phyloP scores from a whole-genome alignment of 1,139 yeast genomes.

The Sugiyamaella japonica region DNA sequence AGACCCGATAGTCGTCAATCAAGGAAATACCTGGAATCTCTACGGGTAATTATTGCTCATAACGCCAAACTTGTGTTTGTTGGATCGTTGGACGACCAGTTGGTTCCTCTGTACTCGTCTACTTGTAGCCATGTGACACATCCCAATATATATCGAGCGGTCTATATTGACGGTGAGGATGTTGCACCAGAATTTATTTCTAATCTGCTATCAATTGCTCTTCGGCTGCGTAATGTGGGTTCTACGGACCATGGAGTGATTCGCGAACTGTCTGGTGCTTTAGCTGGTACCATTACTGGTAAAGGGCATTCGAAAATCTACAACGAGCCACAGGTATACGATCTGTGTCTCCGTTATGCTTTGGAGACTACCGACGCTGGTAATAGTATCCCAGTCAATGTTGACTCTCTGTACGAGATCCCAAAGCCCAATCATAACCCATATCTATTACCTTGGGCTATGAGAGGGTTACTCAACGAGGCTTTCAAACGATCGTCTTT shows the following conservation, averaged over 20 bases:
- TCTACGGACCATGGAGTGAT: slow-evolving; percentile 48
- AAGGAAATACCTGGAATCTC: slow-evolving; percentile 63
- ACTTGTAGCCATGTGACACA: slow-evolving; percentile 79
- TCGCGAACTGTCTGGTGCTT: slow-evolving; percentile 74
- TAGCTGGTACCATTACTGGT: slow-evolving; percentile 91
- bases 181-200: slow-evolving; percentile 55
- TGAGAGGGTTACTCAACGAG: slow-evolving; percentile 74
- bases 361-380: slow-evolving; percentile 69
- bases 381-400: slow-evolving; percentile 30
- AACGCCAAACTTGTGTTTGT: slow-evolving; percentile 78
- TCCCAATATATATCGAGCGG: slow-evolving; percentile 86
- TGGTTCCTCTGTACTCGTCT: slow-evolving; percentile 90
- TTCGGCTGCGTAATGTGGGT: slow-evolving; percentile 42
- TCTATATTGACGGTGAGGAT: slow-evolving; percentile 75
- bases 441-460: slow-evolving; percentile 87
- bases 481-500: slow-evolving; percentile 42
- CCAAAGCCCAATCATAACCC: slow-evolving; percentile 56
- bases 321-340: slow-evolving; percentile 82
- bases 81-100: slow-evolving; percentile 88
- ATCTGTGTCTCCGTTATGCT: slow-evolving; percentile 70
- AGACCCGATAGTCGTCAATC: slow-evolving; percentile 72
- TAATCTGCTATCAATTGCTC: slow-evolving; percentile 51
- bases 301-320: slow-evolving; percentile 93
- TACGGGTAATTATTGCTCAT: slow-evolving; percentile 61
- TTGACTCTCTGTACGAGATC: slow-evolving; percentile 34